Evolutionary conservation across 352 stramenopile genomes (phyloP), one percentile per base, ranked within the genome.

Genomic region (Phytophthora kernoviae): DNA sequence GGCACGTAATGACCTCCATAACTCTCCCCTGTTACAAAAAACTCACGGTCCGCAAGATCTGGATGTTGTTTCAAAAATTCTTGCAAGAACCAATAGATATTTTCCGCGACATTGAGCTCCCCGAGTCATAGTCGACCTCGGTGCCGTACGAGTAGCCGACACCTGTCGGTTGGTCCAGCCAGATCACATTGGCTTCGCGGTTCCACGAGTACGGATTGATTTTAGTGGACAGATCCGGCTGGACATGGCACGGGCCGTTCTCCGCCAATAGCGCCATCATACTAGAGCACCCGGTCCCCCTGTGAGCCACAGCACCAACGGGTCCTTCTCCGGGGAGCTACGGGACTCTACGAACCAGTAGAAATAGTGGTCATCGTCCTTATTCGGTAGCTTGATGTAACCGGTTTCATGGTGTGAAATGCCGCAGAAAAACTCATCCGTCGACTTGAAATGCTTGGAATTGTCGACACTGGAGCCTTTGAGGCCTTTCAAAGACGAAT

Each of bases 21-120:
- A 44, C 78, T 88, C 55, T 91, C 81, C 5, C 82, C 84, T 5
- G 82, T 79, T 8, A 92, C 69, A 58, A 75, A 89, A 33, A 92
- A 79, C 11, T 76, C 65, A 4, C 82, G 62, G 36, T 70, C 63
- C 0, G 56, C 55, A 5, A 92, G 70, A 2, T 82, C 57, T 10
- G 77, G 68, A 24, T 90, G 83, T 18, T 76, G 68, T 15, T 60
- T 62, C 0, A 89, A 52, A 54, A 90, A 91, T n/a, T 80, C 70
- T 42, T 92, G 79, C n/a, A 92, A 56, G 46, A 89, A 90, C 54
- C 75, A 75, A 56, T 88, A 92, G 44, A 91, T 73, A 43, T 87
- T 88, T 8, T 86, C 78, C 7, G 63, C 75, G 14, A 90, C 75
- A 36, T 84, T 63, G n/a, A 65, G 46, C 42, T 89, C 80, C n/a